Evolutionary conservation across 192 early-diverging fungal species (phyloP), one percentile per base, ranked within the genome.

Genomic region (Podila epicladia): DNA sequence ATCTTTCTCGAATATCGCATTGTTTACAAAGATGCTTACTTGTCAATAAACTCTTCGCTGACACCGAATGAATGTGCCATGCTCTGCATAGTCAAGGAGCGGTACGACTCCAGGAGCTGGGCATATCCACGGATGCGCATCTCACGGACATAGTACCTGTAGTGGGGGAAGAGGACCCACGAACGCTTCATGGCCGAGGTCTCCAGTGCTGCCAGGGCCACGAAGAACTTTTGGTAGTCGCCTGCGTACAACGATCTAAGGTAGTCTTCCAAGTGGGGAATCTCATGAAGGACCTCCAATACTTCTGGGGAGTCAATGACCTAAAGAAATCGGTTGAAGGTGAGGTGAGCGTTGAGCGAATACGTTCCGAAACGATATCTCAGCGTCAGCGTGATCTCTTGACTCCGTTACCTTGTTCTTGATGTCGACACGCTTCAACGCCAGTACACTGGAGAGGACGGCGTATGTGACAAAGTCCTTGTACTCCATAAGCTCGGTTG

Each of bases 21-120:
- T 28, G 38, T 26, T 29, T 31, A n/a, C 8, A 63, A 69, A 26
- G 22, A 41, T 28, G 83, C 87, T 72, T 88, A 95, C 92, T 82
- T 83, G 87, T 99, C 98, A 71, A 99, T 97, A 73, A 93, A 99
- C 35, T 94, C 93, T 76, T 98, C 91, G 4, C 93, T 92, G 41
- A 99, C 97, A 53, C 96, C 97, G 91, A 99, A 99, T 49, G 96
- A 89, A 58, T 92, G 91, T 32, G 98, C 98, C 96, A 99, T 97
- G 38, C 94, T 96, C 74, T 96, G 94, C 83, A 98, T 91, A 5
- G 95, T 97, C 31, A 99, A 85, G 63, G 93, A 95, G 72, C 95
- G 86, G 75, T 99, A 99, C 17, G 95, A 97, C 71, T 99, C 95
- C 57, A 99, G 84, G 45, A 98, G 83, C 82, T 99, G 98, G 13